Percentiles rank a stretch among this genome's conserved stretches.
phyloP scores from a whole-genome alignment of 305 asterid genomes.

The Solanum aculeatissimum region DNA sequence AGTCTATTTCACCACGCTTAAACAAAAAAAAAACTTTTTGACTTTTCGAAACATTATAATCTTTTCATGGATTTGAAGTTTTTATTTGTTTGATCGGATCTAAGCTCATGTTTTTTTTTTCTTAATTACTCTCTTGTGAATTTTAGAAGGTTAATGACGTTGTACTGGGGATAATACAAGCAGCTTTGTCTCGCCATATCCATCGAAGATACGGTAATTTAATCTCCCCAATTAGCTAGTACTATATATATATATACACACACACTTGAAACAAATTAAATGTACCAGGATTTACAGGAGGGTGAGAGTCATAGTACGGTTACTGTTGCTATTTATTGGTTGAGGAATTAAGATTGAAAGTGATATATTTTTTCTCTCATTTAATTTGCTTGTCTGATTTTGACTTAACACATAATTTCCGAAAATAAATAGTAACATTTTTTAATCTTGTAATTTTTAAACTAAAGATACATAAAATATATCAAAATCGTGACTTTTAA shows the following conservation, averaged over 20 bases:
- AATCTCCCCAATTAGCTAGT: not conserved
- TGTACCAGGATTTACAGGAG: not conserved
- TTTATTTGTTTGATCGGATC: not conserved
- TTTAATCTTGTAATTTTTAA: too few species aligned
- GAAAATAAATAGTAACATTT: too few species aligned
- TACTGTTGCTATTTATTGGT: not conserved
- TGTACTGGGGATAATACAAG: conserved; percentile 22
- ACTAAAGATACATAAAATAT: too few species aligned
- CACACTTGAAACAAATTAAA: not conserved
- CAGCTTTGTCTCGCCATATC: conserved; percentile 22
- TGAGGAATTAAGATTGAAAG: not conserved
- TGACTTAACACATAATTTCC: too few species aligned
- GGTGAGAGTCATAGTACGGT: not conserved
- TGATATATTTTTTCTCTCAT: not conserved
- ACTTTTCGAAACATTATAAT: not conserved
- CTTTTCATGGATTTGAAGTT: not conserved
- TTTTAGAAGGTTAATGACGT: conserved; percentile 28
- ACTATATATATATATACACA: not conserved
- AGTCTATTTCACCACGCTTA: not conserved
- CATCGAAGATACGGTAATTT: conserved; percentile 23
- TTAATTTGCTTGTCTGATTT: too few species aligned
- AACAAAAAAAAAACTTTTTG: not conserved
- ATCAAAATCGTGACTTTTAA: too few species aligned
- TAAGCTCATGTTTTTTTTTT: not conserved
- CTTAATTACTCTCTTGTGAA: not conserved